Percentiles rank a stretch among this genome's conserved stretches.
phyloP scores from a whole-genome alignment of 176 grass and related monocot genomes.

The Tillandsia fasciculata region DNA sequence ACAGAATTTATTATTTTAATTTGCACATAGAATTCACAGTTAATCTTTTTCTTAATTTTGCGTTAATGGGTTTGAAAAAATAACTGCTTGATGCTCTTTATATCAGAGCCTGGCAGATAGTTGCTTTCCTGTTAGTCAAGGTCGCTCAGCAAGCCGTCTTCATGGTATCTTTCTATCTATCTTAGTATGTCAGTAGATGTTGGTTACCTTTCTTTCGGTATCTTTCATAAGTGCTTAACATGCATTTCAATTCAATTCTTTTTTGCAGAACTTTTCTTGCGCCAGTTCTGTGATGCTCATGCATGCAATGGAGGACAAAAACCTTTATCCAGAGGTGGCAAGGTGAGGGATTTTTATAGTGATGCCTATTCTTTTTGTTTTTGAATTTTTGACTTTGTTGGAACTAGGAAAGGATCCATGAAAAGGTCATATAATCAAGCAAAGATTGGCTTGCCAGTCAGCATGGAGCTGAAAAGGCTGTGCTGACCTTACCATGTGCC shows the following conservation, averaged over 20 bases:
- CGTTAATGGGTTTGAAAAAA: not conserved
- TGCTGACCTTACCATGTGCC: too few species aligned
- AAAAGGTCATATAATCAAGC: not conserved
- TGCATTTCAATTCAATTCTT: slow-evolving; percentile 21
- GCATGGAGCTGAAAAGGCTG: too few species aligned
- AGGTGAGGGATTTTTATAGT: slow-evolving; percentile 36
- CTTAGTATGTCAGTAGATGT: not conserved
- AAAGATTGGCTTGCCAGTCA: too few species aligned
- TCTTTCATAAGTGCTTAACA: not conserved
- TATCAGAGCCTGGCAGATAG: slow-evolving; percentile 79
- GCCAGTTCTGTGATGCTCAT: slow-evolving; percentile 91
- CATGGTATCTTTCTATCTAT: slow-evolving; percentile 48
- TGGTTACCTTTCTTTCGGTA: too few species aligned
- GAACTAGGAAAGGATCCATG: not conserved
- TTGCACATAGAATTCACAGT: too few species aligned
- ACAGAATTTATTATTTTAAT: too few species aligned
- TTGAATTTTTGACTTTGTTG: not conserved
- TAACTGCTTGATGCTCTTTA: slow-evolving; percentile 19
- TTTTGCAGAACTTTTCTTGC: slow-evolving; percentile 83
- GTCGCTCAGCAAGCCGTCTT: slow-evolving; percentile 56
- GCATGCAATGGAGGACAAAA: slow-evolving; percentile 45
- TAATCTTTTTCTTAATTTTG: too few species aligned
- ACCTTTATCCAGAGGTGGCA: slow-evolving; percentile 90
- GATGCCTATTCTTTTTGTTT: not conserved
- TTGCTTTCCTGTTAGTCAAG: slow-evolving; percentile 92